Conservation (phyloP, 2,329 filamentous ascomycete genomes). For the Pyricularia sp. region DNA sequence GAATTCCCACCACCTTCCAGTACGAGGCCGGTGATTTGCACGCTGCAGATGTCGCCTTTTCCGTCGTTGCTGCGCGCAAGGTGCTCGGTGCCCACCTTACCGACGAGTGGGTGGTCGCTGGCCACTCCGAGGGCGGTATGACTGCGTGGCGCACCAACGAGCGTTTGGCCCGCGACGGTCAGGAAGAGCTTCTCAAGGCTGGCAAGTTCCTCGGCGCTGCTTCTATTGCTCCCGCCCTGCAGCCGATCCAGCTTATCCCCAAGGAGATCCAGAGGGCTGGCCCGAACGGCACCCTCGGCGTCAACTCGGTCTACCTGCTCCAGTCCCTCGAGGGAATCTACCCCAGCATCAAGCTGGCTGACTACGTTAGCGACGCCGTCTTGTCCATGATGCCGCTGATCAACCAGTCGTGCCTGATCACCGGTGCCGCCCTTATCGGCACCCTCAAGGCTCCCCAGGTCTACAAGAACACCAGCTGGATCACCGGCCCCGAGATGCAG, state of each 20-base stretch:
- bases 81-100: constrained; percentile 7
- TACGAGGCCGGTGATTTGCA: constrained; percentile 13
- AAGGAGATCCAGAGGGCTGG: constrained; percentile 6
- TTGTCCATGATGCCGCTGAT: constrained; percentile 6
- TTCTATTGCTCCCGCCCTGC: constrained; percentile 8
- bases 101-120: constrained; percentile 13
- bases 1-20: constrained; percentile 13
- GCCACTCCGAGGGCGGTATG: constrained; percentile 17
- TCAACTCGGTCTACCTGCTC: constrained; percentile 10
- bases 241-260: constrained; percentile 8
- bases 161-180: constrained; percentile 10
- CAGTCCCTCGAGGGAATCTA: constrained; percentile 10
- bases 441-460: constrained; percentile 8
- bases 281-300: constrained; percentile 6
- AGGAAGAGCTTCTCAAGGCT: constrained; percentile 6
- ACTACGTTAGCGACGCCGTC: constrained; percentile 9
- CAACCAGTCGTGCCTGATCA: constrained; percentile 8
- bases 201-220: constrained; percentile 9
- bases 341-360: constrained; percentile 9
- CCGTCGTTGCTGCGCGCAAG: constrained; percentile 11
- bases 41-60: constrained; percentile 11
- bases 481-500: not conserved
- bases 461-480: constrained; percentile 10
- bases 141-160: constrained; percentile 16
- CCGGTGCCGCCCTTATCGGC: constrained; percentile 8